phyloP scores from a whole-genome alignment of 768 basidiomycete species.

The Krasilnikovozyma curviuscula region DNA sequence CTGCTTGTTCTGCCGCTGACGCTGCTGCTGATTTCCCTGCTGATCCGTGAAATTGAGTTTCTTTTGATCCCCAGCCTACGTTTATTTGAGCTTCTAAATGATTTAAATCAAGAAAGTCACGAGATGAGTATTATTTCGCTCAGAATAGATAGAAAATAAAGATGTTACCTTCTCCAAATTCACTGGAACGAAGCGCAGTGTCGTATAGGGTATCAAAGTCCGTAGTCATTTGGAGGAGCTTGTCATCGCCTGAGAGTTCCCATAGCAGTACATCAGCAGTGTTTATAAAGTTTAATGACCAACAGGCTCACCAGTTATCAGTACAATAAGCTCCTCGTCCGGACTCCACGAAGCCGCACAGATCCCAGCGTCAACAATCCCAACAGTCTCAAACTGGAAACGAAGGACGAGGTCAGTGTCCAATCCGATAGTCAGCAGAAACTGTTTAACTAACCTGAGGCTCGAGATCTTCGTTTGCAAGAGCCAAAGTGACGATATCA shows the following conservation, averaged over 20 bases:
- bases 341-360: slow-evolving; percentile 72
- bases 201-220: slow-evolving; percentile 79
- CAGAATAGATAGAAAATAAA: not conserved
- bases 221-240: slow-evolving; percentile 70
- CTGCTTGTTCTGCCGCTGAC: slow-evolving; percentile 23
- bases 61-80: slow-evolving; percentile 92
- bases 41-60: slow-evolving; percentile 94
- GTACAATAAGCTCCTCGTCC: slow-evolving; percentile 65
- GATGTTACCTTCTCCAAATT: slow-evolving; percentile 66
- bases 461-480: slow-evolving; percentile 23
- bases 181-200: slow-evolving; percentile 43
- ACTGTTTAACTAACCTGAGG: slow-evolving; percentile 28
- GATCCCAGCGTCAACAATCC: slow-evolving; percentile 69
- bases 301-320: slow-evolving; percentile 47
- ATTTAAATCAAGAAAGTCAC: not conserved
- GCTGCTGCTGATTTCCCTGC: slow-evolving; percentile 68
- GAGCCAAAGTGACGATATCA: slow-evolving; percentile 52
- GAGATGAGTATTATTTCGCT: not conserved
- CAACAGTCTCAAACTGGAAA: slow-evolving; percentile 49
- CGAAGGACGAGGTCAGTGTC: not conserved
- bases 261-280: not conserved
- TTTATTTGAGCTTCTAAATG: slow-evolving; percentile 38
- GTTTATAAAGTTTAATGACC: not conserved
- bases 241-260: slow-evolving; percentile 39
- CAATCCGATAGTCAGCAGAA: slow-evolving; percentile 15